phyloP scores from a whole-genome alignment of 495 filamentous ascomycete species.

The Penicillium bovifimosum region DNA sequence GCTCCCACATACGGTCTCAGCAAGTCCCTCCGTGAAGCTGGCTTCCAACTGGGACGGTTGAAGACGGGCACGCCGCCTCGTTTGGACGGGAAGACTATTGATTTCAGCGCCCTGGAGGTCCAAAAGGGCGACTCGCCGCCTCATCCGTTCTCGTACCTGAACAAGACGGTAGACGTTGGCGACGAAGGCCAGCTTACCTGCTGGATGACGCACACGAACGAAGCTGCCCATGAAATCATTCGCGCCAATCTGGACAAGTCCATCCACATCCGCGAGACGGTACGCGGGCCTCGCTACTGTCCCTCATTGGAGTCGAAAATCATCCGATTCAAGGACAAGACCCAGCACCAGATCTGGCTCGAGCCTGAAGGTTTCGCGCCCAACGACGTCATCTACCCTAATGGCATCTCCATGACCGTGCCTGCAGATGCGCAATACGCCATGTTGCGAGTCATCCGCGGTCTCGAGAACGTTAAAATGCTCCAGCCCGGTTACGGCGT shows the following conservation, averaged over 20 bases:
- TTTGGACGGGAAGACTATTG: conserved; percentile 74
- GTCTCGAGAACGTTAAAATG: conserved; percentile 88
- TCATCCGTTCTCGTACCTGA: conserved; percentile 85
- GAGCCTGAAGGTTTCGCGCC: conserved; percentile 90
- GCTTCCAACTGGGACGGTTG: conserved; percentile 83
- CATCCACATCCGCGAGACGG: conserved; percentile 92
- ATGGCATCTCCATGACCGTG: conserved; percentile 95
- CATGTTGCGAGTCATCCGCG: conserved; percentile 75
- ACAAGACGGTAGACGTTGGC: conserved; percentile 65
- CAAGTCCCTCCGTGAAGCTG: conserved; percentile 82
- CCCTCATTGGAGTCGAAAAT: conserved; percentile 94
- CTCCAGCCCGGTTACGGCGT: conserved; percentile 95
- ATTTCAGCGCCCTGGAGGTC: conserved; percentile 63
- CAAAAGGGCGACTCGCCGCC: conserved; percentile 84
- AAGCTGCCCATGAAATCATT: conserved; percentile 75
- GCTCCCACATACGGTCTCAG: conserved; percentile 90
- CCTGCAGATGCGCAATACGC: conserved; percentile 78
- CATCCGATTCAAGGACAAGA: conserved; percentile 74
- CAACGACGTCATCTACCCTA: conserved; percentile 88
- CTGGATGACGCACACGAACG: conserved; percentile 80
- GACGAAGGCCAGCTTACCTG: conserved; percentile 70
- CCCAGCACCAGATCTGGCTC: conserved; percentile 87
- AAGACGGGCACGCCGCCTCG: conserved; percentile 96
- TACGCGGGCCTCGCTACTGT: conserved; percentile 91
- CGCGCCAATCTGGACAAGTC: conserved; percentile 84